Evolutionary conservation across 495 filamentous ascomycete genomes (phyloP).

Genomic region (Penicillium paradoxum): DNA sequence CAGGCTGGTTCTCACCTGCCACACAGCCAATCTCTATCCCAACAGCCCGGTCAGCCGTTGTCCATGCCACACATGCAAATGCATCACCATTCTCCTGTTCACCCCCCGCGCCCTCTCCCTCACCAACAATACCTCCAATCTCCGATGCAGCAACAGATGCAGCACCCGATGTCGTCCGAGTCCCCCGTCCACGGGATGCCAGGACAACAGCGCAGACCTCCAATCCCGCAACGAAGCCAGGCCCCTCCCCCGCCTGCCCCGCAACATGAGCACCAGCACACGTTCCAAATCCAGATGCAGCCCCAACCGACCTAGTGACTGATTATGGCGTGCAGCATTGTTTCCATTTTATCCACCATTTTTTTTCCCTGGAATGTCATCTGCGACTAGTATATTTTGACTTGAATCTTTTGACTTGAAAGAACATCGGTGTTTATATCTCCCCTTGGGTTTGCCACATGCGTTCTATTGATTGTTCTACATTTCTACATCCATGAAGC

Average conservation of each 20-base stretch:
- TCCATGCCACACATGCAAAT: constrained; percentile 25
- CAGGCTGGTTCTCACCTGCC: constrained; percentile 11
- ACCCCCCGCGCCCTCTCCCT: constrained; percentile 12
- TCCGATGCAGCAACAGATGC: constrained; percentile 19
- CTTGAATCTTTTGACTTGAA: not conserved
- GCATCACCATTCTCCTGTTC: constrained; percentile 22
- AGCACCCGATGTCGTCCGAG: constrained; percentile 15
- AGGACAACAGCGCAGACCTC: constrained; percentile 4
- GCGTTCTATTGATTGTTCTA: not conserved
- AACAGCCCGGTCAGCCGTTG: constrained; percentile 16
- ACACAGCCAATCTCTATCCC: constrained; percentile 9
- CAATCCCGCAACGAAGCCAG: constrained; percentile 10
- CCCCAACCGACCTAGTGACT: constrained; percentile 16
- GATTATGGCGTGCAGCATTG: not conserved
- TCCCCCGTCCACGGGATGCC: constrained; percentile 7
- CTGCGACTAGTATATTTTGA: not conserved
- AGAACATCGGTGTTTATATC: not conserved
- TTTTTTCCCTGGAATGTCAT: not conserved
- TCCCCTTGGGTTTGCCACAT: not conserved
- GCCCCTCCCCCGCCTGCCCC: constrained; percentile 21
- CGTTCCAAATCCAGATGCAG: constrained; percentile 26
- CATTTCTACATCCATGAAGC: constrained; percentile 1
- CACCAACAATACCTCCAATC: constrained; percentile 21
- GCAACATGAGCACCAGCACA: constrained; percentile 28
- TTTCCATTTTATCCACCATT: not conserved